Conservation (phyloP, 345 rosid genomes). For the Gynandropsis gynandra region DNA sequence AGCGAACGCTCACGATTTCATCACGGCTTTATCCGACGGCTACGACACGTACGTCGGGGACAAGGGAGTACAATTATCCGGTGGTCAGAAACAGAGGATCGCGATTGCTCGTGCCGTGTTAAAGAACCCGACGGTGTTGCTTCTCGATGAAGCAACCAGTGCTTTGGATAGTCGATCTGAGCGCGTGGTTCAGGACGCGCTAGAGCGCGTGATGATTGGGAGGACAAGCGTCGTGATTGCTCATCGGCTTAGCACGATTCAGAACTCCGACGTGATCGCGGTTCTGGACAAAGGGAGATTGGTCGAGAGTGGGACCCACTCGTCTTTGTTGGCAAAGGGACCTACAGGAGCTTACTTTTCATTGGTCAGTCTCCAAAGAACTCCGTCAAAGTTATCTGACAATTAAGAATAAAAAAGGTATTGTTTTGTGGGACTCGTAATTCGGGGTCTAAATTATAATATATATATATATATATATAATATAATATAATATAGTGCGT, state of each 20-base stretch:
- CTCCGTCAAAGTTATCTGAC: neutral
- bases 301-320: constrained; percentile 58
- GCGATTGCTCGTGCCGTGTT: constrained; percentile 63
- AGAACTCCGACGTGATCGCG: constrained; percentile 44
- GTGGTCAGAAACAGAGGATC: constrained; percentile 68
- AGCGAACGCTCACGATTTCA: constrained; percentile 71
- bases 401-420: too few relatives aligned
- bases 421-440: too few relatives aligned
- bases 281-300: constrained; percentile 56
- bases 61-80: constrained; percentile 54
- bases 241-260: constrained; percentile 56
- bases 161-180: constrained; percentile 67
- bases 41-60: constrained; percentile 58
- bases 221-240: constrained; percentile 71
- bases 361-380: constrained; percentile 45
- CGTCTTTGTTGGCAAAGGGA: constrained; percentile 45
- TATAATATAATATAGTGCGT: too few relatives aligned
- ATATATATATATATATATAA: too few relatives aligned
- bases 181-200: constrained; percentile 53
- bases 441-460: too few relatives aligned
- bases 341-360: constrained; percentile 50
- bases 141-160: constrained; percentile 67
- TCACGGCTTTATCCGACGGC: constrained; percentile 39
- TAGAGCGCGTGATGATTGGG: constrained; percentile 59
- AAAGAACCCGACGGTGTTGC: constrained; percentile 41